Base-by-base conservation (phyloP, 1,284 basidiomycete species). In the Cryptococcus sp. region DNA sequence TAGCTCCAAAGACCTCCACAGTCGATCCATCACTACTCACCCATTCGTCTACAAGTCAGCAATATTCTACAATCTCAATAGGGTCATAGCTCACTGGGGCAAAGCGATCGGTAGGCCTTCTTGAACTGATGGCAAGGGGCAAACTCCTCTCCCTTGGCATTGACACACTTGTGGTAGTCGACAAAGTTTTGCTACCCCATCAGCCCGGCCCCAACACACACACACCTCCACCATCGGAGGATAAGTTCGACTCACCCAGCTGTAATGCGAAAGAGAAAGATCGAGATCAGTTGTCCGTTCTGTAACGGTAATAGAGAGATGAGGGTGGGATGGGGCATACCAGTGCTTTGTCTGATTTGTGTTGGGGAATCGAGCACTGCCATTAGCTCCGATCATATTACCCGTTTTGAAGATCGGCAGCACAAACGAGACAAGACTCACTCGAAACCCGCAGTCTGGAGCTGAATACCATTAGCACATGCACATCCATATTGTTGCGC, bases 41-140 rank as follows among this genome's bases (percentile, higher is more conserved):
- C 87, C 87, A 90, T 83, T 85, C 85, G 74, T 88, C 87, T 90
- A 63, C 16, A 56, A 48, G 48, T 50, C 18, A 40, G 25, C 25
- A 41, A 12, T 6, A 41, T 11, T 10, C 39, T 25, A 7, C 9
- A 40, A 21, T 14, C 38, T 40, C 19, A 24, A 7, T 21, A 26
- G 21, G 46, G 40, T 45, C 16, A 46, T n/a, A 42, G 85, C 90
- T 73, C 66, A 95, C 92, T 97, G 57, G 95, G 95, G 79, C 95
- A 99, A 57, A 98, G 83, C 46, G 93, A 92, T 79, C 90, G 82
- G 81, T 91, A 99, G 32, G 90, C 88, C 71, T 85, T 83, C 79
- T 87, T 90, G 84, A 99, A 99, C 78, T 97, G 92, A 79, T 94
- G 92, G 86, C 95, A 98, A 9, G 95, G 92, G 21, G 85, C 83